Evolutionary conservation across 768 basidiomycete species (phyloP).

Genomic region (Phanerochaete carnosa): DNA sequence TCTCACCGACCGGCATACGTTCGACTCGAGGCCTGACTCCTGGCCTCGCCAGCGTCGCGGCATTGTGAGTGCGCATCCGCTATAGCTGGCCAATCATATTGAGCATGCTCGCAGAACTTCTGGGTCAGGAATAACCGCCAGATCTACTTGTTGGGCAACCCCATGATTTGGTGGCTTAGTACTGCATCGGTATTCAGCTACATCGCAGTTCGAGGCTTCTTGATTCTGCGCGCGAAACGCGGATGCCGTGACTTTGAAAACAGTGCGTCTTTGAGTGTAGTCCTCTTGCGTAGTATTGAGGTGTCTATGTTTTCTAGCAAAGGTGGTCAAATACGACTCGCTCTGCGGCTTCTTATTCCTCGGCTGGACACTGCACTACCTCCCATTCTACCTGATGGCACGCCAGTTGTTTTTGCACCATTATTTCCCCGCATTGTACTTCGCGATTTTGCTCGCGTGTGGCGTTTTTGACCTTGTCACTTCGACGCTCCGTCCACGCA

Average conservation of each 20-base stretch:
- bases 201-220: conserved; percentile 63
- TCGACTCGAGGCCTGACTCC: conserved; percentile 86
- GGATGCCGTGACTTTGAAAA: conserved; percentile 91
- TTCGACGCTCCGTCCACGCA: conserved; percentile 67
- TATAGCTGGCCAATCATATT: not conserved
- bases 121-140: conserved; percentile 98
- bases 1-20: conserved; percentile 90
- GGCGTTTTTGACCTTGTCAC: conserved; percentile 84
- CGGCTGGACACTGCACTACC: conserved; percentile 91
- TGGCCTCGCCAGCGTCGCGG: conserved; percentile 94
- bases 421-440: conserved; percentile 96
- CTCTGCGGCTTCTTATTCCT: conserved; percentile 89
- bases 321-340: conserved; percentile 87
- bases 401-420: conserved; percentile 98
- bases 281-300: not conserved
- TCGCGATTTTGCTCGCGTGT: conserved; percentile 76
- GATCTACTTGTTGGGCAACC: conserved; percentile 94
- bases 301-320: conserved; percentile 44
- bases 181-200: conserved; percentile 71
- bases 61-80: conserved; percentile 60
- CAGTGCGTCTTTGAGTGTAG: conserved; percentile 49
- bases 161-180: conserved; percentile 88
- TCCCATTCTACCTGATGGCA: conserved; percentile 96
- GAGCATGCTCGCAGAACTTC: conserved; percentile 64
- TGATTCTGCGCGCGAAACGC: conserved; percentile 86